Base-by-base conservation (phyloP, 2,329 filamentous ascomycete genomes). In the Keithomyces neogunnii region DNA sequence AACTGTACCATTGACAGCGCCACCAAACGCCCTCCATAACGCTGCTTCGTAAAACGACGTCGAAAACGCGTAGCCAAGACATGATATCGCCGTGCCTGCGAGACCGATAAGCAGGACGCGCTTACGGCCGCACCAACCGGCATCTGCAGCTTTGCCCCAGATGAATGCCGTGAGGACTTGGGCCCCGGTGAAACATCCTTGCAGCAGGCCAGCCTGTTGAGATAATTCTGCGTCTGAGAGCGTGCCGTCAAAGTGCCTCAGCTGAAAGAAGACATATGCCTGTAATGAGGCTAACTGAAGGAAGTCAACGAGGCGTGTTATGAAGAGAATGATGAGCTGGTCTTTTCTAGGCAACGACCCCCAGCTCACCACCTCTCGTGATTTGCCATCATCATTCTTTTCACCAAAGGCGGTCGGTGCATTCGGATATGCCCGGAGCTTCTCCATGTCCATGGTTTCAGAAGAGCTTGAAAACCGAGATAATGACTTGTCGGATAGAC, bases 221-320 rank as follows among this genome's bases (percentile, higher is more conserved):
- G 86, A 81, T 51, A 89, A 84, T 45, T 71, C 66, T 29, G 73
- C 64, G 51, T 79, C 74, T 13, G 75, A 71, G 11, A 78, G 64
- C 0, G 75, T 78, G 2, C 76, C 76, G 53, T 72, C 66, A 62
- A 89, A 86, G 3, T 80, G 84, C 58, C 81, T 82, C 11, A 89
- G 77, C 66, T 88, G 85, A 66, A 87, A 89, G 68, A 86, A 89
- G 63, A 90, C 78, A 63, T 89, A 90, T 42, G 82, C 78, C 60
- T 85, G 79, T 35, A 86, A 65, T 2, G 78, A 83, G 5, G 84
- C 86, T 53, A 88, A 80, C 4, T 86, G 85, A 38, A 91, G 68
- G 45, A 87, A 88, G 63, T 90, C 86, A 7, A 85, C 85, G 6
- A 89, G 70, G 13, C 86, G 81, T 46, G 83, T 81, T 30, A 89